Evolutionary conservation across 2,329 filamentous ascomycete genomes (phyloP).

Genomic region (Colletotrichum tanaceti): DNA sequence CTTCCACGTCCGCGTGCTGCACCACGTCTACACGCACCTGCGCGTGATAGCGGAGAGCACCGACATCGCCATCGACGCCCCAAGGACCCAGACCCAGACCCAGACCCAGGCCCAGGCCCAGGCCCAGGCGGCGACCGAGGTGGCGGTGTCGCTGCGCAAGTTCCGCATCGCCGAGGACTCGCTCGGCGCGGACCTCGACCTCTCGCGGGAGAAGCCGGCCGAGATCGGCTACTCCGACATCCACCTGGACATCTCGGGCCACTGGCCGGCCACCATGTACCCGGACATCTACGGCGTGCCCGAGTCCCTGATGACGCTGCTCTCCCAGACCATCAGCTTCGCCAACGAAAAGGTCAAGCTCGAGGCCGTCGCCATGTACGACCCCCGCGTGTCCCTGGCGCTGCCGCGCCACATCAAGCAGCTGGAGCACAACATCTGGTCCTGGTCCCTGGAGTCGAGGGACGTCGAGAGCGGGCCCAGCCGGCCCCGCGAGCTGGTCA

Average conservation of each 20-base stretch:
- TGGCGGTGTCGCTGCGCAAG: constrained; percentile 41
- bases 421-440: constrained; percentile 49
- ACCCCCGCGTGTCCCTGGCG: constrained; percentile 44
- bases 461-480: constrained; percentile 13
- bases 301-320: constrained; percentile 53
- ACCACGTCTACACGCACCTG: constrained; percentile 60
- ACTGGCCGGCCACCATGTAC: constrained; percentile 55
- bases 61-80: constrained; percentile 19
- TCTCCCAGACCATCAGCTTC: constrained; percentile 56
- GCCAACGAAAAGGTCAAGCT: constrained; percentile 55
- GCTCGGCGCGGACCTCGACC: constrained; percentile 43
- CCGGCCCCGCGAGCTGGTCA: constrained; percentile 14
- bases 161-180: constrained; percentile 47
- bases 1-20: constrained; percentile 55
- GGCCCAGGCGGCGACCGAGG: constrained; percentile 23
- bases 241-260: constrained; percentile 54
- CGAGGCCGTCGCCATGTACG: constrained; percentile 42
- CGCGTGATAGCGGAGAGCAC: constrained; percentile 59
- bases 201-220: constrained; percentile 47
- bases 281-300: constrained; percentile 59
- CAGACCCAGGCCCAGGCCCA: too few species aligned
- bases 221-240: constrained; percentile 58
- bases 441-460: constrained; percentile 44
- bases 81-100: too few species aligned
- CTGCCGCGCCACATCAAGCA: constrained; percentile 47